Base-by-base conservation (phyloP, 2,329 filamentous ascomycete species). In the Coniochaeta ligniaria region DNA sequence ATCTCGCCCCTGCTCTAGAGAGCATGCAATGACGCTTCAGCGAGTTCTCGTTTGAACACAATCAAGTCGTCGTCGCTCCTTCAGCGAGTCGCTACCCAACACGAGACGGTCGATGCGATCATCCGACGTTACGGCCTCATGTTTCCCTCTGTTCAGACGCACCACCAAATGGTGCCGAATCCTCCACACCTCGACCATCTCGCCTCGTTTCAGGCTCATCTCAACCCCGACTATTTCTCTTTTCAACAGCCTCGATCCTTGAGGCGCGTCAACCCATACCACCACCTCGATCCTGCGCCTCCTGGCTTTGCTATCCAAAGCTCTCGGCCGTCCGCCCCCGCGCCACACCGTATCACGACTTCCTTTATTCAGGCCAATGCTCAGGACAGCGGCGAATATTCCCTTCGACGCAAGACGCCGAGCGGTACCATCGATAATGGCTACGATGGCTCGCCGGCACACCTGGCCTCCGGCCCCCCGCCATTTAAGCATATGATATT, bases 391-490 rank as follows among this genome's bases (percentile, higher is more conserved):
- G 61, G 61, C 38, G 92, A 96, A 72, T 87, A 96, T 73, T 90
- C 91, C 67, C 80, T 97, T 60, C 86, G 94, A 65, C 86, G 94
- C 66, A 98, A 98, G 74, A 98, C 94, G 9, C 95, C 94, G 5
- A 94, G 88, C 69, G 95, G 94, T n/a, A 96, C 92, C 41, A 83
- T 98, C 63, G 89, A 94, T 65, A 92, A 91, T 59, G 92, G 92
- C 12, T 97, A 96, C 70, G 93, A 98, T 80, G 92, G 90, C 35
- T 91, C 90, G 6, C 86, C 88, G 1, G 81, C 87, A 24, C 89
- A 92, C 69, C 85, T 88, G 67, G 85, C 83, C 11, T 85, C 87
- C 38, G 89, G 90, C 41, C 88, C 89, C 6, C 91, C 90, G 41
- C 88, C 91, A 1, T 79, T 86, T 55, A 97, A 97, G 75, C 92